Evolutionary conservation across 2,329 filamentous ascomycete genomes (phyloP), one percentile per base, ranked within the genome.

Genomic region (Penicillium sp.): DNA sequence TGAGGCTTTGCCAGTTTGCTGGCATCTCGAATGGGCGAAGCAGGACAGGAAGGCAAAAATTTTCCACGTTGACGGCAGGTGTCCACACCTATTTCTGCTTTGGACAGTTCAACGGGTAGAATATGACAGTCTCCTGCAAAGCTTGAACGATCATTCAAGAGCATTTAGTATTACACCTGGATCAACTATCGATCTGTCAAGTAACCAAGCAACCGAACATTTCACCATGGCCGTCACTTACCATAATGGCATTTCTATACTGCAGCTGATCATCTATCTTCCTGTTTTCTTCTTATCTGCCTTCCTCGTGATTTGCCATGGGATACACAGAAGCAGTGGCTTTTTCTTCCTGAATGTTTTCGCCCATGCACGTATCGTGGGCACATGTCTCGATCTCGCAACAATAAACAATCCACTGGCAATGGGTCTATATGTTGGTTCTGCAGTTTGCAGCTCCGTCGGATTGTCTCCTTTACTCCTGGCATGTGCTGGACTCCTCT

Each of bases 291-390:
- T 63, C 14, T 19, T 61, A 16, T 54, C 63, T n/a, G 37, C 65
- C 9, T 56, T 58, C 49, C 54, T 69, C 43, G 52, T 54, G 26
- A 47, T 48, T 8, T 59, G 66, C 9, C 67, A 69, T 40, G 66
- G 67, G 4, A 66, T 70, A 28, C 56, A 58, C 33, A 68, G 58
- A 49, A 67, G 69, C 46, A 64, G 67, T 3, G 70, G 71, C 36
- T 75, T 71, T 69, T 66, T 69, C 21, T 73, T 70, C 47, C 65
- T 75, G 4, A 58, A 65, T 10, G 56, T 74, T 2, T 73, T 74
- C 55, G 71, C 62, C 42, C 45, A 67, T 7, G 52, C 69, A 23
- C 65, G 71, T 23, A 51, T 71, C 19, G 56, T 65, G 7, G 70
- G 71, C 14, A 62, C 68, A 16, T 64, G 62, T 3, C 67, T 70